phyloP scores from a whole-genome alignment of 2,329 filamentous ascomycete species.

The Colletotrichum viniferum region DNA sequence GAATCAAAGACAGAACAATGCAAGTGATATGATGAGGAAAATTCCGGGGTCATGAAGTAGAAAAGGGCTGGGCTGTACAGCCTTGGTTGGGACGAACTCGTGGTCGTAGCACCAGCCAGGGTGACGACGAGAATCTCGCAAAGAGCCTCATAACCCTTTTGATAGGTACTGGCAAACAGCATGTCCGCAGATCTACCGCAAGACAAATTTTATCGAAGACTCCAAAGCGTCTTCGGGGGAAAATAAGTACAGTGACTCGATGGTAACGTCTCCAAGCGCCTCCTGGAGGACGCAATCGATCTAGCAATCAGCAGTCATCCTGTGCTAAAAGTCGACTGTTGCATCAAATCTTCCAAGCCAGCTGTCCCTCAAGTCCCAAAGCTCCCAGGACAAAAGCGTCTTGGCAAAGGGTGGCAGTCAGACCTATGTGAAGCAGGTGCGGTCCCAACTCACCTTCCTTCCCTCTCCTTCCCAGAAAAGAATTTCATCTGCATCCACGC shows the following conservation, averaged over 20 bases:
- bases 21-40: neutral
- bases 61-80: neutral
- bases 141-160: no score
- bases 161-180: no score
- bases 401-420: neutral
- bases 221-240: no score
- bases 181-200: no score
- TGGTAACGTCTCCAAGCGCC: fast-evolving
- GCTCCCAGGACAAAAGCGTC: fast-evolving
- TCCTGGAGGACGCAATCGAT: neutral
- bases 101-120: no score
- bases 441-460: neutral
- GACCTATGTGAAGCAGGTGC: neutral
- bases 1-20: neutral
- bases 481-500: neutral
- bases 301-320: neutral
- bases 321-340: neutral
- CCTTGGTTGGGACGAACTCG: no score
- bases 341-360: neutral
- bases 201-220: no score
- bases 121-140: no score
- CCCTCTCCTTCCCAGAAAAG: neutral
- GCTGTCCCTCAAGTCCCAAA: fast-evolving
- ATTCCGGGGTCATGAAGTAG: neutral
- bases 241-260: no score